Evolutionary conservation across 805 yeast genomes (phyloP), one percentile per base, ranked within the genome.

Genomic region (Kazachstania bromeliacearum): DNA sequence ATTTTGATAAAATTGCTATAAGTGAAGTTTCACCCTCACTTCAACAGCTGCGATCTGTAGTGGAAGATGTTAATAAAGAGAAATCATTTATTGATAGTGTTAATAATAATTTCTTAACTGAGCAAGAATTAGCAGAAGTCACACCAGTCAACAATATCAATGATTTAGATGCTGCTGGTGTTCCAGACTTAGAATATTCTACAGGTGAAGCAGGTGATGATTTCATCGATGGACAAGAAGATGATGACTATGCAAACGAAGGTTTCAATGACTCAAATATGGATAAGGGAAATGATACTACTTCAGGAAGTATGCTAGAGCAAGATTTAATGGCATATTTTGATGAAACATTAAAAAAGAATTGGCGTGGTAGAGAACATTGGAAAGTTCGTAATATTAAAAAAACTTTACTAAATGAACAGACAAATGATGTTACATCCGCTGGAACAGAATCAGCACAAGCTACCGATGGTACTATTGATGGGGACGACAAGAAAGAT

Each of bases 301-400:
- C 39, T 4, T 41, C 55, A 24, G 53, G 53, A 6, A 51, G 55
- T 28, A 52, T 64, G 13, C 59, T 73, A 44, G 84, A 77, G 47
- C 68, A 67, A 33, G 84, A 79, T 48, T 60, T 85, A 28, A 75
- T 84, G 72, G 80, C 87, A 2, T 81, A 85, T 53, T 85, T 85
- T 57, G 95, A 87, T 53, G 77, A 75, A 36, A 69, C 75, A 15
- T 66, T 85, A 59, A 72, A 68, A 39, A 56, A 57, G 31, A 81
- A 76, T 53, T 88, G 96, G 96, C 73, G 94, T 20, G 96, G 96
- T 7, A 82, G 89, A 10, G 89, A 84, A 45, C 94, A 85, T 59
- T 89, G 96, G 96, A 82, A 81, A 58, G 80, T 89, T 8, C 64
- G 71, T 28, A 71, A 75, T 10, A 57, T 79, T 33, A 79, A 75